phyloP scores from a whole-genome alignment of 768 basidiomycete genomes.

The Asterophora parasitica region DNA sequence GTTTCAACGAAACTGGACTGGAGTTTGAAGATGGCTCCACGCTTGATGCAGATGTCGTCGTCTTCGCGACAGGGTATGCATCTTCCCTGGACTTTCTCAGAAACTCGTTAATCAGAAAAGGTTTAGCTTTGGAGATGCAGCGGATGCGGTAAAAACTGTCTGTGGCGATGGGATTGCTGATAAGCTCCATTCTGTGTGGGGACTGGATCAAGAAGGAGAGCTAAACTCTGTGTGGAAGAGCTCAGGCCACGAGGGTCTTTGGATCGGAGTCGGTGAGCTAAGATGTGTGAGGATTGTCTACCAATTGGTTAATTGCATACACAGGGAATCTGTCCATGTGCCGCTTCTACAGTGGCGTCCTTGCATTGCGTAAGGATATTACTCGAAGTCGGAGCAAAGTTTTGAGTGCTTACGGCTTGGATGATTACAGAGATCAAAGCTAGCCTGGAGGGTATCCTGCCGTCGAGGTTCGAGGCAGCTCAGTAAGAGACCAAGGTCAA shows the following conservation, averaged over 20 bases:
- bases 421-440: conserved; percentile 18
- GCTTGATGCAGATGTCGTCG: conserved; percentile 48
- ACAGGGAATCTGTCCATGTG: conserved; percentile 44
- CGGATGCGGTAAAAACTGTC: conserved; percentile 33
- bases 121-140: conserved; percentile 41
- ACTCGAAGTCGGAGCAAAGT: not conserved
- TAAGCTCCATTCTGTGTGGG: conserved; percentile 55
- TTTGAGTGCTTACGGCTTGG: not conserved
- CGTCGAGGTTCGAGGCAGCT: conserved; percentile 4
- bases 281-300: not conserved
- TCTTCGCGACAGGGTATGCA: conserved; percentile 55
- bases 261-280: conserved; percentile 53
- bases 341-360: conserved; percentile 11
- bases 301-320: not conserved
- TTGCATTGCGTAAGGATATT: conserved; percentile 54
- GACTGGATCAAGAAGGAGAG: conserved; percentile 63
- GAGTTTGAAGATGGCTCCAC: conserved; percentile 44
- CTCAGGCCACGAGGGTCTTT: conserved; percentile 47
- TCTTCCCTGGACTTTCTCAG: not conserved
- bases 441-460: conserved; percentile 8
- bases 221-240: conserved; percentile 45
- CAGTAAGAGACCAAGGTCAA: not conserved
- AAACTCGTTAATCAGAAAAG: not conserved
- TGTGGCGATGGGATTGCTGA: conserved; percentile 42
- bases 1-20: conserved; percentile 39